Conservation (phyloP, 2,329 filamentous ascomycete genomes). For the Stromatinia cepivora region DNA sequence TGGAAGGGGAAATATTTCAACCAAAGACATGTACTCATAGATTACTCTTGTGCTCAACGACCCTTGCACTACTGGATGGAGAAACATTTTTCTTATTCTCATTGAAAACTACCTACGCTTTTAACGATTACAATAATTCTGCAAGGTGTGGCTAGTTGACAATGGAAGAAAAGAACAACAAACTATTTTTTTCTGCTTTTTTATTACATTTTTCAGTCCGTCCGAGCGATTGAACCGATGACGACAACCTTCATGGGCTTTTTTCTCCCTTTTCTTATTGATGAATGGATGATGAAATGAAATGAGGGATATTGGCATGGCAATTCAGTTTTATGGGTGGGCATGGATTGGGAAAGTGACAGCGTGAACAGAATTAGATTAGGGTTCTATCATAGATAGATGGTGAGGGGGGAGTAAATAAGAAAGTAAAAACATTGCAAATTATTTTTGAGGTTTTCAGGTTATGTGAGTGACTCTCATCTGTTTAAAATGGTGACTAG, state of each 20-base stretch:
- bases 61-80: conserved; percentile 19
- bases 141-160: conserved; percentile 22
- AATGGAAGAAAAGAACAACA: conserved; percentile 6
- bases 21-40: conserved; percentile 37
- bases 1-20: conserved; percentile 29
- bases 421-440: conserved; percentile 26
- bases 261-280: background rate
- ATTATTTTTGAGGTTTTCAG: background rate
- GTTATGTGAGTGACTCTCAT: background rate
- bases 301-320: conserved; percentile 16
- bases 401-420: conserved; percentile 14
- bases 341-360: conserved; percentile 17
- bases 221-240: background rate
- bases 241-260: background rate
- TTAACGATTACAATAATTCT: conserved; percentile 11
- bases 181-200: conserved; percentile 14
- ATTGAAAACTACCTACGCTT: background rate
- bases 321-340: conserved; percentile 11
- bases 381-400: conserved; percentile 20
- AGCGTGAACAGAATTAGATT: conserved; percentile 22
- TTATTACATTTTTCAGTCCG: conserved; percentile 11
- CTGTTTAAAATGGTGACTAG: background rate
- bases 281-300: conserved; percentile 16
- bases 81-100: conserved; percentile 11
- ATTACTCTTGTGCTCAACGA: conserved; percentile 30